Evolutionary conservation across 1,284 basidiomycete genomes (phyloP).

Genomic region (Trichosporon sp.): DNA sequence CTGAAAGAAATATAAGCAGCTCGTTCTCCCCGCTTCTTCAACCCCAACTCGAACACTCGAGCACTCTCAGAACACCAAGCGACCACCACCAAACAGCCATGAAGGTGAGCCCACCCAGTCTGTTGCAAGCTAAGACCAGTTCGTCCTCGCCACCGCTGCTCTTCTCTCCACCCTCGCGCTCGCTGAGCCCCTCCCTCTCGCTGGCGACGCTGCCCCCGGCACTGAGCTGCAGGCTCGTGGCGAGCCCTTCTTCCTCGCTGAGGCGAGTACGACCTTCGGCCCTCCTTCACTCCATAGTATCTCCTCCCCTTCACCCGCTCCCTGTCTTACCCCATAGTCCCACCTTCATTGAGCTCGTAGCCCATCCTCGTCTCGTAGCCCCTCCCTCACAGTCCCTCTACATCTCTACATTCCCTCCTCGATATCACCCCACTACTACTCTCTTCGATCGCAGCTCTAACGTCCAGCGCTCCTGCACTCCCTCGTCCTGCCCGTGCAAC

Average conservation of each 20-base stretch:
- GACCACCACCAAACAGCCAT: neutral
- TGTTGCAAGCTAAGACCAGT: neutral
- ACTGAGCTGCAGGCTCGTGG: neutral
- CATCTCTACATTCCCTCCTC: no score
- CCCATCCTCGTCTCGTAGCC: no score
- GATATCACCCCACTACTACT: no score
- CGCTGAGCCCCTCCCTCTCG: neutral
- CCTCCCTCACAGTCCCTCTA: no score
- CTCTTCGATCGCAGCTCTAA: no score
- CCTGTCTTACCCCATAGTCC: no score
- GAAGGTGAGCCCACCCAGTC: neutral
- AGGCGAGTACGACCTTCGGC: neutral
- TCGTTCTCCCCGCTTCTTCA: neutral
- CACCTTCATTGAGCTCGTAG: no score
- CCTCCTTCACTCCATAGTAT: no score
- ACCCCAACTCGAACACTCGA: neutral
- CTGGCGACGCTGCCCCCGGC: conserved; percentile 1
- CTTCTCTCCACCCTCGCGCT: conserved; percentile 9
- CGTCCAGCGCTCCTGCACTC: neutral
- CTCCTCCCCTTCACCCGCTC: no score
- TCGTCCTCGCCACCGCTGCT: neutral
- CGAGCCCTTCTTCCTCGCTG: conserved; percentile 13
- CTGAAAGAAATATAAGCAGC: neutral
- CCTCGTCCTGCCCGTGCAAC: conserved; percentile 7
- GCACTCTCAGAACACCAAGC: neutral